Base-by-base conservation (phyloP, 371 early-diverging fungal species). In the Circinella minor region DNA sequence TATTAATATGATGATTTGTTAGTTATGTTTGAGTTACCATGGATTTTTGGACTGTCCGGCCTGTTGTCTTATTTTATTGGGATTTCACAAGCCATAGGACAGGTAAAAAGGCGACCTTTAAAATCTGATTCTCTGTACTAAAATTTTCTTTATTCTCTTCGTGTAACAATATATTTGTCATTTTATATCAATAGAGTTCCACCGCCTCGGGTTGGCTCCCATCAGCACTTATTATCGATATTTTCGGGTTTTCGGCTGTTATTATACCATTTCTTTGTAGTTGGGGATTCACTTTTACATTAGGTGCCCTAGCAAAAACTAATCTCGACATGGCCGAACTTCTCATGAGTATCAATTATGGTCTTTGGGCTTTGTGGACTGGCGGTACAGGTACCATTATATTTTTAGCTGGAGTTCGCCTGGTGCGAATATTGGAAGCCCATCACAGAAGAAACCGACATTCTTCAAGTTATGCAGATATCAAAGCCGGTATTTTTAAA, bases 331-430 rank as follows among this genome's bases (percentile, higher is more conserved):
- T 73, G 13, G 77, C 83, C n/a, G 72, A 73, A 27, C 55, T 71
- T 0, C 72, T 83, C 37, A 76, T 73, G 13, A 59, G 76, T 61
- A 54, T 80, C 10, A 68, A 79, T 8, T 83, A 83, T 37, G 70
- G 77, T 6, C 74, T 79, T 66, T 83, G 83, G 83, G 79, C 80
- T 49, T 46, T 83, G 38, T 78, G 80, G 57, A 75, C 74, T 43
- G 69, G 65, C 15, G 61, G 71, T 38, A 48, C 80, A 14, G 37
- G 69, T 20, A 51, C 63, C 5, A 66, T 79, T 6, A 81, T 80
- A 1, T 57, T 80, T 4, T 73, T 70, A 54, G 71, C 81, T 18
- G 83, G 81, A 39, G 36, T 70, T 38, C 75, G 81, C 0, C 65
- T 83, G 34, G 70, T 74, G 14, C 69, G 68, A 6, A 73, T 83